These are phyloP conservation scores for Discostella stelligera DNA, from an alignment of 352 stramenopile species.

Conservation along the genomic window DNA sequence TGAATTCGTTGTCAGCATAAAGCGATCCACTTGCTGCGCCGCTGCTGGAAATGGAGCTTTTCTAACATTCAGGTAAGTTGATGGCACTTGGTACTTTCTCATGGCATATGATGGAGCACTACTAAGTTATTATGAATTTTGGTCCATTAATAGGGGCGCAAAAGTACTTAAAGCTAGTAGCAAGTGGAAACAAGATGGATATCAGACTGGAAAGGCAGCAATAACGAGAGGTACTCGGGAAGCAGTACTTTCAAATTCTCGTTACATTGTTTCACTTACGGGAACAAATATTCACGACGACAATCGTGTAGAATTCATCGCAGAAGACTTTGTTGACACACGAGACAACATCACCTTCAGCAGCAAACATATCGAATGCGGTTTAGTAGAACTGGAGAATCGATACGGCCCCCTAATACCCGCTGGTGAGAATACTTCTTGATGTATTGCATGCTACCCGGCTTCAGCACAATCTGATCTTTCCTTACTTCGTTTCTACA, in stretches of 20 bases:
- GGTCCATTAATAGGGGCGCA: conserved; percentile 16
- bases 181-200: conserved; percentile 23
- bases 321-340: conserved; percentile 39
- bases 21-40: conserved; percentile 11
- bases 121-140: neutral
- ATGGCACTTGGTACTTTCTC: neutral
- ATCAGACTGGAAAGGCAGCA: conserved; percentile 13
- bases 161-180: conserved; percentile 38
- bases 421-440: conserved; percentile 28
- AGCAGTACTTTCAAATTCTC: conserved; percentile 14
- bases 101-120: neutral
- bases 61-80: conserved; percentile 35
- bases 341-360: conserved; percentile 45
- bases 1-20: conserved; percentile 33
- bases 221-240: neutral
- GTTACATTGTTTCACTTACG: conserved; percentile 24
- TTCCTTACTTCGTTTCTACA: neutral
- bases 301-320: conserved; percentile 23
- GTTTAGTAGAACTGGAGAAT: conserved; percentile 43
- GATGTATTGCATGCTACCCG: neutral
- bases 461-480: conserved; percentile 1
- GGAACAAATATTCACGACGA: conserved; percentile 29
- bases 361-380: conserved; percentile 39
- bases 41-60: conserved; percentile 35
- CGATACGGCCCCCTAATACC: conserved; percentile 39